Base-by-base conservation (phyloP, 2,329 filamentous ascomycete species). In the Tolypocladium tropicale region DNA sequence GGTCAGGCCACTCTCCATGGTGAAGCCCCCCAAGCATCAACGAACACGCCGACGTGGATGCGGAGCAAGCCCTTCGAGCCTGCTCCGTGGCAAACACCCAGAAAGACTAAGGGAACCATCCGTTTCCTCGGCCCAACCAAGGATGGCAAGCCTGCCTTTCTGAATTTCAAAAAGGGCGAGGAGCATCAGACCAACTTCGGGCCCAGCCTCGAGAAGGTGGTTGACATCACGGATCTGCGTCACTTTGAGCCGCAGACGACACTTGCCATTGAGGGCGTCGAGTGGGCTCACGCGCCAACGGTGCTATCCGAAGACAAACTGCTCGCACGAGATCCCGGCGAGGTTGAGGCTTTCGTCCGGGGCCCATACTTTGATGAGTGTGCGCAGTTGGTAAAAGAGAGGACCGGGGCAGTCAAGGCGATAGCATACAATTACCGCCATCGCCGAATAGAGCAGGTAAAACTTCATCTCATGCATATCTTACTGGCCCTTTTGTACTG, bases 351-450 rank as follows among this genome's bases (percentile, higher is more conserved):
- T 11, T 53, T 53, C 25, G 33, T 53, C 33, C 30, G 51, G 2
- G 51, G 51, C 18, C 30, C 51, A 18, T 53, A 53, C 21, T 53
- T 36, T 53, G 33, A 37, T 37, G 51, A 53, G 21, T 53, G 51
- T 39, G 51, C 51, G 32, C 30, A 37, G 51, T 36, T 53, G n/a
- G 51, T 53, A n/a, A 37, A 53, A 36, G 51, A 53, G 51, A 53
- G 14, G 9, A 23, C 33, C 21, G 51, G 51, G 14, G 51, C 51
- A 39, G 51, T 10, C 51, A 53, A 37, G 33, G 51, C 51, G 25
- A 34, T 53, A 16, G 4, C 51, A 16, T 53, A 53, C 51, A 34
- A 53, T 33, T 53, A 11, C 21, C 51, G 51, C 30, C 51, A 53
- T 53, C 30, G 36, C 36, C 36, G 36, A 37, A 37, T 37, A 37